Evolutionary conservation across 805 yeast species (phyloP).

Genomic region (Priceomyces haplophilus): DNA sequence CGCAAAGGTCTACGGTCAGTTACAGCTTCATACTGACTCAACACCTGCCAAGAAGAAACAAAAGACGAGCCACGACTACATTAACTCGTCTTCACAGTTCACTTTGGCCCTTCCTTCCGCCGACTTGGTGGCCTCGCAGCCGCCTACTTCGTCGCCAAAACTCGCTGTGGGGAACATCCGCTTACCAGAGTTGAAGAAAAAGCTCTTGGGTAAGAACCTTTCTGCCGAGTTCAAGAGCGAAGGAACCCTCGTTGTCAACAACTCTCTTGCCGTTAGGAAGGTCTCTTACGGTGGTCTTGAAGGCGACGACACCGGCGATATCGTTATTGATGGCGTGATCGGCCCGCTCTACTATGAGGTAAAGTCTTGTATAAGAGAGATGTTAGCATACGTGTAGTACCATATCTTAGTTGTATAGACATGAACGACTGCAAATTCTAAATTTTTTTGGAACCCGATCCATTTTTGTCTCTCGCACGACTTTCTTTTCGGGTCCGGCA

Average conservation of each 20-base stretch:
- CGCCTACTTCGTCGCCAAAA: constrained; percentile 23
- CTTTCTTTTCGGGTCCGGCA: background rate
- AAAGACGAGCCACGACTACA: constrained; percentile 22
- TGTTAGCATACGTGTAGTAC: constrained; percentile 67
- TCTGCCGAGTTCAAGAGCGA: constrained; percentile 89
- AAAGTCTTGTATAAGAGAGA: constrained; percentile 63
- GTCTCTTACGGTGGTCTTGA: constrained; percentile 39
- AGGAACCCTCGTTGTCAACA: constrained; percentile 86
- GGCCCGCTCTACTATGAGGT: constrained; percentile 76
- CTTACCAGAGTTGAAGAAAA: constrained; percentile 72
- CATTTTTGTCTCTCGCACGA: background rate
- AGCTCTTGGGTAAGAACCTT: constrained; percentile 55
- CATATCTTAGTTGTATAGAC: background rate
- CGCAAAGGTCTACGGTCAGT: constrained; percentile 76
- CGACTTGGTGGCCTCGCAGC: constrained; percentile 2
- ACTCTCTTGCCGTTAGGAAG: constrained; percentile 70
- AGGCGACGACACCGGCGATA: constrained; percentile 66
- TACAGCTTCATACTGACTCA: constrained; percentile 36
- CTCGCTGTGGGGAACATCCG: constrained; percentile 86
- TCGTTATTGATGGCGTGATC: constrained; percentile 80
- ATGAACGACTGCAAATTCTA: background rate
- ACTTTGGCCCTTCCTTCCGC: constrained; percentile 24
- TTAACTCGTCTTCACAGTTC: constrained; percentile 31
- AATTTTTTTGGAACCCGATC: background rate
- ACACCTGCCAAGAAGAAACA: constrained; percentile 14